phyloP scores from a whole-genome alignment of 1,284 basidiomycete species.

The Marasmius sp. region DNA sequence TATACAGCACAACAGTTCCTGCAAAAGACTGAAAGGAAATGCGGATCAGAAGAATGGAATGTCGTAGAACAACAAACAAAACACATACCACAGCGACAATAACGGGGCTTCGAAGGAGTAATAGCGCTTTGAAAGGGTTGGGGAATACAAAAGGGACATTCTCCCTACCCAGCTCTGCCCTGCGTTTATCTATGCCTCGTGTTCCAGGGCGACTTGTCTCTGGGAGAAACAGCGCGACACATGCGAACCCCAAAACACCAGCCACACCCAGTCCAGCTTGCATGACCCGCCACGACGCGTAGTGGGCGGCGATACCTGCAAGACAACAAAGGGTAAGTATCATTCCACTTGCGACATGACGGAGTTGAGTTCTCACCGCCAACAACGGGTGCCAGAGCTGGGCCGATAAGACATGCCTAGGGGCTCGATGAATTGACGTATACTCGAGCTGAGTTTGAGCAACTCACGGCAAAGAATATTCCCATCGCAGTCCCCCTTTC shows the following conservation, averaged over 20 bases:
- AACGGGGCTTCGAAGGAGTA: conserved; percentile 58
- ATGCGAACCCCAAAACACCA: conserved; percentile 42
- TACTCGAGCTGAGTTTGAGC: background rate
- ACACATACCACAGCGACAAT: conserved; percentile 50
- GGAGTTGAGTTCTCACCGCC: conserved; percentile 5
- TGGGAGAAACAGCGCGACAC: conserved; percentile 57
- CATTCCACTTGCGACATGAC: no score
- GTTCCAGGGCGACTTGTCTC: conserved; percentile 67
- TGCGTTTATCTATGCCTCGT: conserved; percentile 41
- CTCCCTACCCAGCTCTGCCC: conserved; percentile 25
- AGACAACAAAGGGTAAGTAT: background rate
- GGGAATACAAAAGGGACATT: conserved; percentile 38
- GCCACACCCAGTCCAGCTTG: conserved; percentile 52
- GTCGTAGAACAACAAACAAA: background rate
- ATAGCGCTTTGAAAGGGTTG: conserved; percentile 58
- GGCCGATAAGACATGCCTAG: conserved; percentile 43
- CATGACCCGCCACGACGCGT: conserved; percentile 70
- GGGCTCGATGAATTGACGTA: background rate
- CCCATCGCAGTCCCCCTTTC: conserved; percentile 66
- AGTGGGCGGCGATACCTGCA: conserved; percentile 46
- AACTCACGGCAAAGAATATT: conserved; percentile 53
- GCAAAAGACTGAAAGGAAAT: conserved; percentile 36
- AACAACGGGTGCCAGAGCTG: conserved; percentile 41
- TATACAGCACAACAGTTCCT: conserved; percentile 35
- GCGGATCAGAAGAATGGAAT: conserved; percentile 8